Evolutionary conservation across 169 alveolate species (phyloP), one percentile per base, ranked within the genome.

Genomic region (Plasmodium relictum): DNA sequence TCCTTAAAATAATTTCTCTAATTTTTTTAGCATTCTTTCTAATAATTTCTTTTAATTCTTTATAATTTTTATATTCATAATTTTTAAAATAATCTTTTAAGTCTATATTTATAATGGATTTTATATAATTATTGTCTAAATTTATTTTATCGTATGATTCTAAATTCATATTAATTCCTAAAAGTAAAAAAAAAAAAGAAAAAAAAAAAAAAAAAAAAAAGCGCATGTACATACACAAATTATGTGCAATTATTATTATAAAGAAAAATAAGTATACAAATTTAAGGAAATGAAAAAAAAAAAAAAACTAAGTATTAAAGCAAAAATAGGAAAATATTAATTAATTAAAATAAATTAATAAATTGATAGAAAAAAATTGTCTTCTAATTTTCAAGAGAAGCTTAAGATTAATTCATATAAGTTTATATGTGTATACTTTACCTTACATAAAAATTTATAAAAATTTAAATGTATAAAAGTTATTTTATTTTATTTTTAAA

Each of bases 21-120:
- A 76, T 59, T 41, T 39, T 65, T 65, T 76, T 76, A 16, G 89
- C 89, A 76, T 76, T 76, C 22, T 56, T 45, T 54, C 89, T 52
- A 3, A 76, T 72, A 10, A 37, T 54, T 14, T 65, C 18, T 56
- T 76, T 76, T 39, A 76, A 16, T 52, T 48, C 31, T 24, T 48
- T 63, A 56, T 24, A 7, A 20, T 58, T 76, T 48, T 59, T 48
- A 50, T 73, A 48, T 56, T 39, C 41, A 56, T 22, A 63, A 16
- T 45, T 61, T 12, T 76, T 61, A 52, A 56, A 50, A 54, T 63
- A 58, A 31, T 76, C 68, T 56, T 58, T 42, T 76, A 73, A 73
- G 31, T 73, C 39, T 9, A 73, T 26, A 48, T 54, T 61, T n/a
- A 37, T 61, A 48, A 73, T 73, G 9, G 61, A 26, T 16, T 54